Percentiles rank a stretch among this genome's conserved stretches.
phyloP scores from a whole-genome alignment of 1,139 yeast species.

The Geotrichum siamense region DNA sequence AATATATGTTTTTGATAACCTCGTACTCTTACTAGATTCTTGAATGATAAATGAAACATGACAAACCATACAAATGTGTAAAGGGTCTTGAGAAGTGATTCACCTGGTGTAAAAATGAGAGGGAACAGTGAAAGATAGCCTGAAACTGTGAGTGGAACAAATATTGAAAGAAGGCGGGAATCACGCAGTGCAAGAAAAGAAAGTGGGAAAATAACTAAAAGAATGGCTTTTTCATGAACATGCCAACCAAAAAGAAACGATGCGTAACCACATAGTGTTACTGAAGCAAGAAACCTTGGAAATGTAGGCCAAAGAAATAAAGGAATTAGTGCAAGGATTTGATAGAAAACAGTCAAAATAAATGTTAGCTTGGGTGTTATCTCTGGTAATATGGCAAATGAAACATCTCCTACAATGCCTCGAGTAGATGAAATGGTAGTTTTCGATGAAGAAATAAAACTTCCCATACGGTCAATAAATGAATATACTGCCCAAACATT shows the following conservation, averaged over 20 bases:
- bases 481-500: conserved; percentile 94
- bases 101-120: conserved; percentile 70
- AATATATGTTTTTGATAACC: conserved; percentile 47
- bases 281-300: conserved; percentile 71
- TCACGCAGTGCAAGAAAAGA: conserved; percentile 70
- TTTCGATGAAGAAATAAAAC: conserved; percentile 39
- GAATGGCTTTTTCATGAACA: conserved; percentile 93
- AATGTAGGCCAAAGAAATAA: conserved; percentile 67
- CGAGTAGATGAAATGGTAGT: conserved; percentile 49
- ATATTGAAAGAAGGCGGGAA: conserved; percentile 50
- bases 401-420: conserved; percentile 88
- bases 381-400: conserved; percentile 71
- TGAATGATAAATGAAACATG: conserved; percentile 63
- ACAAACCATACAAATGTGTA: conserved; percentile 84
- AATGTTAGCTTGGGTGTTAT: conserved; percentile 75
- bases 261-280: conserved; percentile 85
- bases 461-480: conserved; percentile 66
- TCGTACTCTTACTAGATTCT: conserved; percentile 56
- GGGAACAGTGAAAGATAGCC: conserved; percentile 91
- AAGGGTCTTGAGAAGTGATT: conserved; percentile 66
- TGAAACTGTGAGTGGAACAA: conserved; percentile 61
- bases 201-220: conserved; percentile 83
- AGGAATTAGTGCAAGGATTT: conserved; percentile 65
- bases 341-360: conserved; percentile 71
- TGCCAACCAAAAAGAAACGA: conserved; percentile 97